Conservation (phyloP, 192 early-diverging fungal genomes). For the Pilaira anomala region DNA sequence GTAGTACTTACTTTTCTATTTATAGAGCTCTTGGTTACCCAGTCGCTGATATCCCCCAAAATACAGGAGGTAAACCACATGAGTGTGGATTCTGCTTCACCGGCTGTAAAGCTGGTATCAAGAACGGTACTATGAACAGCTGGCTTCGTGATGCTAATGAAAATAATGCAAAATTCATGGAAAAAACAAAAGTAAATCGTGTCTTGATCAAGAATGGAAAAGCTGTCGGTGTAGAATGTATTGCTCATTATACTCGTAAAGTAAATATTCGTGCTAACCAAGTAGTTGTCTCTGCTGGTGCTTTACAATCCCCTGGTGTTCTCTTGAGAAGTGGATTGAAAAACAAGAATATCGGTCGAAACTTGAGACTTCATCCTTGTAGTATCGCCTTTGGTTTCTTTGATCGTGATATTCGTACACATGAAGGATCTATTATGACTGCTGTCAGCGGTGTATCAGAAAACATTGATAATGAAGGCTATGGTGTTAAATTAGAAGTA, state of each 20-base stretch:
- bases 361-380: constrained; percentile 65
- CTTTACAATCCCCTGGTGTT: constrained; percentile 63
- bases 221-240: constrained; percentile 54
- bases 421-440: constrained; percentile 66
- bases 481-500: constrained; percentile 68
- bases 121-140: constrained; percentile 63
- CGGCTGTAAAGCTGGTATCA: constrained; percentile 70
- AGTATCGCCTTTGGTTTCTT: constrained; percentile 62
- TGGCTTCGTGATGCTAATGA: constrained; percentile 68
- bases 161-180: constrained; percentile 58
- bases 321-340: constrained; percentile 62
- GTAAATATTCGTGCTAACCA: constrained; percentile 45
- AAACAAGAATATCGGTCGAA: constrained; percentile 66
- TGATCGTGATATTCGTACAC: constrained; percentile 43
- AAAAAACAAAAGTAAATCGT: constrained; percentile 51
- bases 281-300: constrained; percentile 62
- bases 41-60: constrained; percentile 60
- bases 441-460: constrained; percentile 55
- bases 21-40: constrained; percentile 54
- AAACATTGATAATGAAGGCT: constrained; percentile 57
- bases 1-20: constrained; percentile 1
- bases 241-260: constrained; percentile 25
- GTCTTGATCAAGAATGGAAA: constrained; percentile 53
- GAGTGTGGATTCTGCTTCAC: constrained; percentile 63
- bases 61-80: constrained; percentile 52